Conservation (phyloP, 345 rosid genomes). For the Populus simonii region DNA sequence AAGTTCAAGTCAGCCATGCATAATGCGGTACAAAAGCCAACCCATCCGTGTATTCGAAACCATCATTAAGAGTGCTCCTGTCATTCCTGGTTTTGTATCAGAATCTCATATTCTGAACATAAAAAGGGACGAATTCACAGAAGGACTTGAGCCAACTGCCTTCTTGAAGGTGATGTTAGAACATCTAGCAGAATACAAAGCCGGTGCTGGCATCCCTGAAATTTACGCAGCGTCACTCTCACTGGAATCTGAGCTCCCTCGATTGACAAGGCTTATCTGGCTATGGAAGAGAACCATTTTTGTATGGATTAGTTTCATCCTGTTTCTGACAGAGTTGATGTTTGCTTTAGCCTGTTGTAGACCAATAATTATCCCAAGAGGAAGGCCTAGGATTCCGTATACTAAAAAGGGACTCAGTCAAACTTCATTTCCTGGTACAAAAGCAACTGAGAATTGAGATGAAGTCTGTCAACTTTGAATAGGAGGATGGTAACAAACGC, state of each 20-base stretch:
- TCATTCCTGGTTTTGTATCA: slow-evolving; percentile 24
- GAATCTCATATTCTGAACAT: slow-evolving; percentile 32
- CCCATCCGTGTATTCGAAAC: slow-evolving; percentile 17
- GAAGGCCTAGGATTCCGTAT: neutral
- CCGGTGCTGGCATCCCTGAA: slow-evolving; percentile 39
- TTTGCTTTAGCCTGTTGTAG: neutral
- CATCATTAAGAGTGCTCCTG: slow-evolving; percentile 24
- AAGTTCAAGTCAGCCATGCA: slow-evolving; percentile 31
- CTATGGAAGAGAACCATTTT: slow-evolving; percentile 10
- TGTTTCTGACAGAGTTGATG: slow-evolving; percentile 5
- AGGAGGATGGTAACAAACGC: no score
- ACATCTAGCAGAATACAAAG: slow-evolving; percentile 29
- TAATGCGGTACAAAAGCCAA: slow-evolving; percentile 34
- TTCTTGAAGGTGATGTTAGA: slow-evolving; percentile 27
- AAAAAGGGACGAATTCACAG: slow-evolving; percentile 23
- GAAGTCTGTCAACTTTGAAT: no score
- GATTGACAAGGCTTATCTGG: neutral
- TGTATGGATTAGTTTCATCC: slow-evolving; percentile 9
- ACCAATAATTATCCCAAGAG: neutral
- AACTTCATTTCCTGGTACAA: slow-evolving; percentile 1
- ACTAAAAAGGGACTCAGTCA: neutral
- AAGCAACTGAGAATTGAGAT: neutral
- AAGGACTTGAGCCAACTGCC: slow-evolving; percentile 27
- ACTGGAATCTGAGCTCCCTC: slow-evolving; percentile 23
- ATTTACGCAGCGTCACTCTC: slow-evolving; percentile 30